Conservation (phyloP, 495 filamentous ascomycete species). For the Evansstolkia leycettana region DNA sequence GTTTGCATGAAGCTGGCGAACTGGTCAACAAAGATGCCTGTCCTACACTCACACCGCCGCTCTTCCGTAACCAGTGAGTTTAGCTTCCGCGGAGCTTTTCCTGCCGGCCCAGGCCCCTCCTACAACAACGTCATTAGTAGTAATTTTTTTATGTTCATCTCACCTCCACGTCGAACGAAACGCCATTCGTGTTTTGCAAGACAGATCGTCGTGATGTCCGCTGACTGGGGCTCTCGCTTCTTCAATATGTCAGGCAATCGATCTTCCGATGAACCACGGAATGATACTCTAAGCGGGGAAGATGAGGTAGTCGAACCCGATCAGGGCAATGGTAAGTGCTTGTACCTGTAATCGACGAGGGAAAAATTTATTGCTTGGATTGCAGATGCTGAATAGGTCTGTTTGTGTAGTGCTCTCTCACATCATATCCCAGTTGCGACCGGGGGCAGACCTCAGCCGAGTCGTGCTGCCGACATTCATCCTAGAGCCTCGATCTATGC, state of each 20-base stretch:
- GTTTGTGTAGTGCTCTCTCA: conserved; percentile 61
- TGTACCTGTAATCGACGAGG: background rate
- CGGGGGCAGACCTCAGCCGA: conserved; percentile 87
- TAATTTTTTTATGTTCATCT: conserved; percentile 4
- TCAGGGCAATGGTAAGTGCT: conserved; percentile 42
- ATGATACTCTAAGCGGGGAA: conserved; percentile 33
- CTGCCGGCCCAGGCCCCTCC: background rate
- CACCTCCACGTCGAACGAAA: background rate
- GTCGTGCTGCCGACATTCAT: conserved; percentile 97
- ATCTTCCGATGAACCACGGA: conserved; percentile 42
- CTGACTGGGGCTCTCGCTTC: conserved; percentile 16
- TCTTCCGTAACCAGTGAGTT: conserved; percentile 16
- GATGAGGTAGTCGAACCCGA: conserved; percentile 72
- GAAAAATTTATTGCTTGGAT: background rate
- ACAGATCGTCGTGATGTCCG: conserved; percentile 18
- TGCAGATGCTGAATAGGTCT: background rate
- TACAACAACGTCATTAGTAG: too few relatives aligned
- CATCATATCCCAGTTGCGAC: conserved; percentile 93
- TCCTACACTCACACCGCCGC: conserved; percentile 17
- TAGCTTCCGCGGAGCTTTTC: background rate
- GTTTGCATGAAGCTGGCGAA: too few relatives aligned
- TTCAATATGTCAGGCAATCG: conserved; percentile 31
- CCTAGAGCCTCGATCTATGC: conserved; percentile 91
- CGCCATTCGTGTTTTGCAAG: too few relatives aligned
- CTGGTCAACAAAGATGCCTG: conserved; percentile 15